Base-by-base conservation (phyloP, 192 early-diverging fungal species). In the Phycomyces nitens region DNA sequence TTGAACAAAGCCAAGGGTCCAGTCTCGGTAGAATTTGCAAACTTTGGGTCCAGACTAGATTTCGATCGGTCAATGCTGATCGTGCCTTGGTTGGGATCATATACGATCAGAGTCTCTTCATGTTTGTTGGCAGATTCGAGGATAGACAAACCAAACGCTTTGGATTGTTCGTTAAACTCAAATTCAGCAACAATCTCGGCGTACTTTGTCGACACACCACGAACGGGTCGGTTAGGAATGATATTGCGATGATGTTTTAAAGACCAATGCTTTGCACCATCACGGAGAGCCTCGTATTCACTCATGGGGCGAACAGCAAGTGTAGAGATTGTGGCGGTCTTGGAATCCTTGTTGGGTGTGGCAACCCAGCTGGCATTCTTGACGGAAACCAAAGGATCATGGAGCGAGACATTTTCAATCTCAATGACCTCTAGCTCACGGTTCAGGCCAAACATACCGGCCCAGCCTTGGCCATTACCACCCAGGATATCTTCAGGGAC, bases 401-500 rank as follows among this genome's bases (percentile, higher is more conserved):
- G 6, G 2, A 52, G 5, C 0, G 53, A 26, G 20, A 69, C 55
- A 52, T 60, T 24, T 0, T 55, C 21, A 16, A 62, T 49, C 11
- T 27, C 0, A 12, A 53, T 21, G 11, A 40, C 40, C 27, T 50
- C 62, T 3, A 69, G 18, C 16, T 69, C 60, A 26, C 68, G 68
- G 10, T 26, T 15, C 4, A 69, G 40, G 21, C 53, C 60, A 42
- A 69, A 14, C 43, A 59, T 50, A 5, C 68, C 59, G 5, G 16
- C 50, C 60, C 53, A 69, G 2, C 68, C 44, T 49, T 43, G 29
- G n/a, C 41, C 40, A 40, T 42, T 50, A 0, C 21, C 42, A n/a
- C 22, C 40, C 0, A 56, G 40, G 42, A 60, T 43, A 11, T 69
- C 68, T 16, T 62, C 68, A 16, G 44, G 60, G 1, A 69, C 21